Evolutionary conservation across 75 land plant species (phyloP), one percentile per base, ranked within the genome.

Genomic region (Adiantum capillusveneris): DNA sequence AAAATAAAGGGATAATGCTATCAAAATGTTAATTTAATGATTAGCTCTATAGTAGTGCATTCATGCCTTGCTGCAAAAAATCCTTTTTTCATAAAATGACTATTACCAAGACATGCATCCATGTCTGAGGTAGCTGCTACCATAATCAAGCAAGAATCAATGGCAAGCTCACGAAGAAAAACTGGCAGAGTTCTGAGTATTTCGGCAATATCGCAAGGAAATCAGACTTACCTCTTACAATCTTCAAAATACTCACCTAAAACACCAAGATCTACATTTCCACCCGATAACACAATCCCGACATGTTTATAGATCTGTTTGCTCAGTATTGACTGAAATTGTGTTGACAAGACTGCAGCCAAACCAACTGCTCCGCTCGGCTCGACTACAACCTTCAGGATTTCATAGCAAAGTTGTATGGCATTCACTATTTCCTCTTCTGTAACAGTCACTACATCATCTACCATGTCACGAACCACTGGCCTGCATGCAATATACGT

Each of bases 331-430:
- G 64, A 56, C 52, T 61, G 69, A 60, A 84, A 81, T 48, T 79
- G 48, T 6, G 71, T 53, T 12, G 97, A 91, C 25, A 87, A 44
- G 39, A 80, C 79, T 50, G 75, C 97, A 25, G 93, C 93, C 51
- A 91, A 73, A 18, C 89, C 94, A 46, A 87, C 76, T 39, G 86
- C 93, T 52, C 88, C 97, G 59, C 97, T 91, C 1, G 97, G 97
- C 72, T 91, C 97, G 28, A 91, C 86, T 0, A 63, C 82, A 54
- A 91, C 65, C 62, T 91, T 91, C 57, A 91, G 75, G 44, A 75
- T 73, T 68, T 87, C 89, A 54, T 77, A 82, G 63, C 88, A 91
- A 53, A 87, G 51, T 67, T 65, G 84, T 84, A 84, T 85, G 28
- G 93, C 85, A 52, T 75, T 77, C 28, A 87, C 53, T 45, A 90